These are phyloP conservation scores for Parascedosporium putredinis DNA, from an alignment of 2,329 filamentous ascomycete genomes.

Conservation along the genomic window DNA sequence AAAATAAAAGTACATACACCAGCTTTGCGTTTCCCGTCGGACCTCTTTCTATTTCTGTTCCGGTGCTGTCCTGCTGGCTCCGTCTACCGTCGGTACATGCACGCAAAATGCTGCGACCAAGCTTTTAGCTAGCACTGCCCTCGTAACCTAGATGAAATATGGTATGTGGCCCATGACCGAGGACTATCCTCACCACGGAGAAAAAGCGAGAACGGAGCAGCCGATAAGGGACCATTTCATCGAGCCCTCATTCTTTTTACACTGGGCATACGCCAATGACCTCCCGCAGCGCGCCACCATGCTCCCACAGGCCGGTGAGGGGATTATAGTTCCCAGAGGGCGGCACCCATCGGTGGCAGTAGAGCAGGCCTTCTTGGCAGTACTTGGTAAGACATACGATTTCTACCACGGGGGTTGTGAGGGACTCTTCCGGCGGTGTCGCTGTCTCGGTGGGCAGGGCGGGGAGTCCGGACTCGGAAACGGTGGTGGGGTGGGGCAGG, in stretches of 20 bases:
- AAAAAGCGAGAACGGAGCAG: too few species aligned
- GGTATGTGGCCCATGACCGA: too few species aligned
- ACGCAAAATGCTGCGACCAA: too few species aligned
- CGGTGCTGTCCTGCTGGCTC: too few species aligned
- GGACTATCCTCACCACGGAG: too few species aligned
- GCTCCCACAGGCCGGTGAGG: conserved; percentile 9
- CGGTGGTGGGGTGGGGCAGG: neutral
- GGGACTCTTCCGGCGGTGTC: neutral
- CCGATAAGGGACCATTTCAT: too few species aligned
- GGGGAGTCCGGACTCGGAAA: neutral
- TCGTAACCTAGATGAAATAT: too few species aligned
- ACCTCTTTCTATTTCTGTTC: neutral
- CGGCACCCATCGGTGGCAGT: conserved; percentile 28
- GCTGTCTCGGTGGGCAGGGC: neutral
- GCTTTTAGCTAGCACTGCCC: too few species aligned
- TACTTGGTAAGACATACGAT: conserved; percentile 24
- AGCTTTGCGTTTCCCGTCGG: neutral
- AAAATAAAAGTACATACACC: conserved; percentile 1
- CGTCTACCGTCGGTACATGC: too few species aligned
- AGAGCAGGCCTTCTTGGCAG: conserved; percentile 23
- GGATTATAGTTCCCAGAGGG: conserved; percentile 24
- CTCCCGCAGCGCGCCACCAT: neutral
- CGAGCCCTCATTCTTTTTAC: too few species aligned
- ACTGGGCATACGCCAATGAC: neutral
- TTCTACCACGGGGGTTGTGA: too few species aligned